Evolutionary conservation across 2,329 filamentous ascomycete species (phyloP), one percentile per base, ranked within the genome.

Genomic region (Epichloe baconii): DNA sequence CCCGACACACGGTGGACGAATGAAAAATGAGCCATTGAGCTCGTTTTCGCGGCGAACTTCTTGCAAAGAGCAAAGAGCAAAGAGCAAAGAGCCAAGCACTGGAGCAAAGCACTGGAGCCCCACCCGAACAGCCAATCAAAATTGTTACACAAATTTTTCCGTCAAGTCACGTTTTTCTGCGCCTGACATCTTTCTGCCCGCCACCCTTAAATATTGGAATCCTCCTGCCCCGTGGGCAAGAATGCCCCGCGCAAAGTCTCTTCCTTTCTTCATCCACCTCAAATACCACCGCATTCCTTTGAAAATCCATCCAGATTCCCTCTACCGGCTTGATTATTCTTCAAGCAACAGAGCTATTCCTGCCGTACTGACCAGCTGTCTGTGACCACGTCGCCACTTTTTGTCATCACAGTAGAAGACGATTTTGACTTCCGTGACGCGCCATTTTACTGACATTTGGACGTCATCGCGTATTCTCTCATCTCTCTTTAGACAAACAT

Each of bases 381-480:
- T 50, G 56, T 58, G 55, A 58, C 48, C 43, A 42, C 45, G 42
- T 52, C 55, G 50, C 52, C 54, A 35, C 43, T 47, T 47, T 55
- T 50, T 51, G 44, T 50, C 53, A 49, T 50, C 51, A 52, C 52
- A 58, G 57, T 58, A 58, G 55, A 58, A 56, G 55, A 55, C 38
- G 49, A 47, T 47, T 43, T 51, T 51, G 51, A 48, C 48, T 49
- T 17, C 34, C 44, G 51, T 54, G 44, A 49, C 53, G 50, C 55
- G 40, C 52, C 48, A 46, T 45, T 15, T 31, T 37, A 35, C 48
- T 54, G 44, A 45, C 51, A 49, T 48, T 40, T 47, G 47, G 52
- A 38, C 44, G 43, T 49, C 52, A 34, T 37, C 42, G 53, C 55
- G 54, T 59, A 58, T 55, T 52, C 38, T 51, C 19, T 40, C 8